Evolutionary conservation across 2,329 filamentous ascomycete species (phyloP).

Genomic region (Passalora sequoiae): DNA sequence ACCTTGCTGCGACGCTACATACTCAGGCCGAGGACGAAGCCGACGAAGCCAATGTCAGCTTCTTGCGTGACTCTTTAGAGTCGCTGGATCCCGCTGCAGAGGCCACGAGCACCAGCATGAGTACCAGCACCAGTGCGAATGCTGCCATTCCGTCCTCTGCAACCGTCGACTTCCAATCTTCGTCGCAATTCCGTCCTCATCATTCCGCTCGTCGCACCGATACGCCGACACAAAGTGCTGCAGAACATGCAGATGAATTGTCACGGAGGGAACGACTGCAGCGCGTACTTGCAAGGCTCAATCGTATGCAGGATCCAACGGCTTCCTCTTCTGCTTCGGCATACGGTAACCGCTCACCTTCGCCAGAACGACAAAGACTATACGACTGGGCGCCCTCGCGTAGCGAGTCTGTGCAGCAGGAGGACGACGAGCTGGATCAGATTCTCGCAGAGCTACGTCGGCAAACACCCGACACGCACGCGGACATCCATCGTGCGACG

Average conservation of each 20-base stretch:
- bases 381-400: constrained; percentile 57
- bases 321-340: constrained; percentile 29
- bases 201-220: neutral
- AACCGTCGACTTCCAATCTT: no score
- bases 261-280: constrained; percentile 40
- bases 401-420: constrained; percentile 34
- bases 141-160: neutral
- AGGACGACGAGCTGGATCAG: constrained; percentile 37
- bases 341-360: constrained; percentile 50
- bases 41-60: constrained; percentile 48
- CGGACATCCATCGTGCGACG: constrained; percentile 37
- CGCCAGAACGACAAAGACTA: constrained; percentile 49
- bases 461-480: constrained; percentile 36
- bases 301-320: constrained; percentile 40
- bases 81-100: constrained; percentile 23
- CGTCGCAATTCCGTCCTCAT: no score
- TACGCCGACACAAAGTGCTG: constrained; percentile 7
- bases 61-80: constrained; percentile 43
- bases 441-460: constrained; percentile 39
- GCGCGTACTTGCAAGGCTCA: constrained; percentile 43
- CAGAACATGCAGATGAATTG: constrained; percentile 34
- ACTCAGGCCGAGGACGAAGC: constrained; percentile 33
- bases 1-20: constrained; percentile 48
- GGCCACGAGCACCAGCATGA: neutral
- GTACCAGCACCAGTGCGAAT: neutral